phyloP scores from a whole-genome alignment of 805 yeast species.

The Candida wancherniae region DNA sequence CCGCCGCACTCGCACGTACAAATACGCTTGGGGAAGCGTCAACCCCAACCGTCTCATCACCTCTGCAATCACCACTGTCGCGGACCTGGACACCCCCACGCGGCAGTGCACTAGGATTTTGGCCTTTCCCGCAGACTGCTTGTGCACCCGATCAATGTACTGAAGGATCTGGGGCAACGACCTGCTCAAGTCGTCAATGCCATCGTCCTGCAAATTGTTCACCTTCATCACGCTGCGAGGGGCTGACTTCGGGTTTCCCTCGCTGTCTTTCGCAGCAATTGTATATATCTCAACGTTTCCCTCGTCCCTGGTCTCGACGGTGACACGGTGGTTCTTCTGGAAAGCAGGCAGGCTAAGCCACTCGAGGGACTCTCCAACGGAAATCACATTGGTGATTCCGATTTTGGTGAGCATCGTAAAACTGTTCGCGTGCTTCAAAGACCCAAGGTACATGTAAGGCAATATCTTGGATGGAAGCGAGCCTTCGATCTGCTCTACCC shows the following conservation, averaged over 20 bases:
- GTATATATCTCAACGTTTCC: constrained; percentile 30
- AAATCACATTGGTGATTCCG: constrained; percentile 69
- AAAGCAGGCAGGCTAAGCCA: constrained; percentile 50
- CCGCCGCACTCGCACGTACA: constrained; percentile 84
- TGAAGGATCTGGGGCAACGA: constrained; percentile 60
- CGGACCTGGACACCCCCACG: constrained; percentile 93
- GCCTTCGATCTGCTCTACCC: constrained; percentile 50
- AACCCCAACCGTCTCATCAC: constrained; percentile 74
- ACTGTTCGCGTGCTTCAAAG: constrained; percentile 74
- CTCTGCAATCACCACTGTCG: constrained; percentile 93
- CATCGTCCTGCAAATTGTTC: constrained; percentile 82
- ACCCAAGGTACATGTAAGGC: constrained; percentile 82
- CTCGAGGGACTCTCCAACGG: constrained; percentile 76
- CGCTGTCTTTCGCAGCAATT: constrained; percentile 20
- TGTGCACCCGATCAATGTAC: constrained; percentile 48
- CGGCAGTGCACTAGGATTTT: constrained; percentile 78
- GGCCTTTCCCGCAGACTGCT: constrained; percentile 7
- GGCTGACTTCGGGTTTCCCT: constrained; percentile 3
- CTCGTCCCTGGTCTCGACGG: constrained; percentile 19
- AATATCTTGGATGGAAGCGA: constrained; percentile 79
- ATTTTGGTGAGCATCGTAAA: constrained; percentile 56
- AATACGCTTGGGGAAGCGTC: constrained; percentile 71
- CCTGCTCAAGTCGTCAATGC: constrained; percentile 68
- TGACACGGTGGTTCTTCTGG: constrained; percentile 20
- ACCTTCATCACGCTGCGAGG: constrained; percentile 50